phyloP scores from a whole-genome alignment of 2,329 filamentous ascomycete species.

The Aspergillus sp. region DNA sequence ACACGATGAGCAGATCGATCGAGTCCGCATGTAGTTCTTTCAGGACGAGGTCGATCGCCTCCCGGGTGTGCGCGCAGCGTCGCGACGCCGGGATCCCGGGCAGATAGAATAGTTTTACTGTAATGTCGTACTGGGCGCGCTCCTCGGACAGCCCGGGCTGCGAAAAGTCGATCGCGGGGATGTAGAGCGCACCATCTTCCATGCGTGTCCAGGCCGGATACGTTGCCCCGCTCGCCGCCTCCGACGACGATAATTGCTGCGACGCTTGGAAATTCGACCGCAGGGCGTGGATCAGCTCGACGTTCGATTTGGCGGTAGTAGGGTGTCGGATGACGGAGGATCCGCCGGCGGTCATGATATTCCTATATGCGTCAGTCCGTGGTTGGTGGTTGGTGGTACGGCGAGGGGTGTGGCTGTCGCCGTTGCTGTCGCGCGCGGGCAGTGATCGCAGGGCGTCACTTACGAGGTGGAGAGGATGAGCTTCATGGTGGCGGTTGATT shows the following conservation, averaged over 20 bases:
- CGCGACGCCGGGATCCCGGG: slow-evolving; percentile 64
- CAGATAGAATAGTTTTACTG: slow-evolving; percentile 91
- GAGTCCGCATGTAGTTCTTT: slow-evolving; percentile 72
- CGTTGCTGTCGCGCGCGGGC: no score
- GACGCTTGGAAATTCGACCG: slow-evolving; percentile 77
- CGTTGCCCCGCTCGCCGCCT: slow-evolving; percentile 11
- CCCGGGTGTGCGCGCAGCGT: slow-evolving; percentile 67
- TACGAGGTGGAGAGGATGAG: slow-evolving; percentile 84
- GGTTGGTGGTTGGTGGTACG: not conserved
- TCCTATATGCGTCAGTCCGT: slow-evolving; percentile 46
- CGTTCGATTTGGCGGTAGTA: slow-evolving; percentile 78
- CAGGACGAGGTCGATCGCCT: slow-evolving; percentile 76
- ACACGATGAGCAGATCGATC: slow-evolving; percentile 86
- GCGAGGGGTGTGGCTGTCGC: no score
- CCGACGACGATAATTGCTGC: slow-evolving; percentile 55
- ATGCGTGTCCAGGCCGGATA: slow-evolving; percentile 66
- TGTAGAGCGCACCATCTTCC: slow-evolving; percentile 62
- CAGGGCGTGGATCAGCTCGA: slow-evolving; percentile 85
- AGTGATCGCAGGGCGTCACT: slow-evolving; percentile 29
- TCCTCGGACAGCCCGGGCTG: slow-evolving; percentile 75
- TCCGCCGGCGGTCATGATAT: slow-evolving; percentile 79
- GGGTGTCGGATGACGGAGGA: slow-evolving; percentile 80
- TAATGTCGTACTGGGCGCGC: slow-evolving; percentile 83
- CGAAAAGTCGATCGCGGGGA: slow-evolving; percentile 74
- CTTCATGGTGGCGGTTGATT: slow-evolving; percentile 60